These are phyloP conservation scores for Phytophthora niederhauseri DNA, from an alignment of 352 stramenopile species.

Conservation along the genomic window DNA sequence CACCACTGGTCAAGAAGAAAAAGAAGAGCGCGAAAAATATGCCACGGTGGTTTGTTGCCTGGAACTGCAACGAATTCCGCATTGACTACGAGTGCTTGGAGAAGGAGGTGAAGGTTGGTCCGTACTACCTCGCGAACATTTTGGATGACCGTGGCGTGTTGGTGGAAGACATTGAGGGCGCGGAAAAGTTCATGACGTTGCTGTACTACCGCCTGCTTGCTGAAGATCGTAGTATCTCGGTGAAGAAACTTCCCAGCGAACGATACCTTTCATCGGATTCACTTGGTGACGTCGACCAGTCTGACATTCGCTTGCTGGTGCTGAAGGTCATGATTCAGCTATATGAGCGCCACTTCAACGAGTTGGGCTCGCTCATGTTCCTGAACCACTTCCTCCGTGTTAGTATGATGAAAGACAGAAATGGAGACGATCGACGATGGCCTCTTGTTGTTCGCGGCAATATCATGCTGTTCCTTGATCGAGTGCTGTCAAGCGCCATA, in stretches of 20 bases:
- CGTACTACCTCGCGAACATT: constrained; percentile 85
- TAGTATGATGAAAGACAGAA: constrained; percentile 71
- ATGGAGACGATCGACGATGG: constrained; percentile 57
- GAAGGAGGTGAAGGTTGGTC: constrained; percentile 80
- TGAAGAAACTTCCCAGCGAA: constrained; percentile 30
- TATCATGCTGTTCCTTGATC: constrained; percentile 84
- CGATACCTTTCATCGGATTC: constrained; percentile 36
- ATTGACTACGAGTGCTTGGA: constrained; percentile 79
- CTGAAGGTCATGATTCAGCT: constrained; percentile 90
- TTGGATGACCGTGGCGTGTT: constrained; percentile 82
- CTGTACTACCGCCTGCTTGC: constrained; percentile 86
- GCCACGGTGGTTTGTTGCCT: constrained; percentile 84
- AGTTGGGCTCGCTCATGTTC: constrained; percentile 81
- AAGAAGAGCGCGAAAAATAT: constrained; percentile 71
- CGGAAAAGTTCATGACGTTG: constrained; percentile 86
- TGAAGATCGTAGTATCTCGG: constrained; percentile 48
- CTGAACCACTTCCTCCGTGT: constrained; percentile 84
- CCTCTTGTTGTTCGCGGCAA: constrained; percentile 82
- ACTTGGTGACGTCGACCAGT: constrained; percentile 53
- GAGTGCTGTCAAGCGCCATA: constrained; percentile 77
- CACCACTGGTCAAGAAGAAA: constrained; percentile 60
- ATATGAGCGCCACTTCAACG: constrained; percentile 80
- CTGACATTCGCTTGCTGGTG: constrained; percentile 80
- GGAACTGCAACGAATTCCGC: constrained; percentile 89
- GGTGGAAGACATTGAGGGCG: constrained; percentile 77